Base-by-base conservation (phyloP, 108 stramenopile species). In the Cyclotella atomus region DNA sequence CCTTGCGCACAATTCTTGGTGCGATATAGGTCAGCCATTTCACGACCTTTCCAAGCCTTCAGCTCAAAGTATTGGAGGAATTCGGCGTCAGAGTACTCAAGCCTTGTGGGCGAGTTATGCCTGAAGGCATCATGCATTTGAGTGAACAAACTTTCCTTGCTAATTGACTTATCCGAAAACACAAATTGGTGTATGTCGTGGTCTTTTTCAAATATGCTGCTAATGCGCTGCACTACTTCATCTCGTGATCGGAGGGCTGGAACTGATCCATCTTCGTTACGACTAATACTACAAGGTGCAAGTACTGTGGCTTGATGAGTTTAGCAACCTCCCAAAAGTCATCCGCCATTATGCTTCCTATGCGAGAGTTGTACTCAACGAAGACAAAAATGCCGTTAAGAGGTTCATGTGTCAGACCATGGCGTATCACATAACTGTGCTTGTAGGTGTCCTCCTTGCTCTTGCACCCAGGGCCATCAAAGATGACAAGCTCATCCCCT, bases 51-150 rank as follows among this genome's bases (percentile, higher is more conserved):
- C 71, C 71, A 72, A 25, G 60, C 71, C 33, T 72, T 72, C 33
- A 68, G 60, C 0, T 72, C 71, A 50, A 72, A 72, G 43, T 62
- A 72, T 30, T 72, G 71, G 33, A 62, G 46, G 15, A 72, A 72
- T 36, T 72, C 71, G 23, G 12, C 59, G 10, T 72, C 71, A 21
- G 27, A 49, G 45, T 72, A 72, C 19, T 72, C 47, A 52, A 72
- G 60, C 30, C 56, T 49, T 47, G 35, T 25, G 21, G 47, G 57
- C 10, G 45, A 0, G 6, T 49, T 62, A 25, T 62, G 24, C 47
- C 21, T 35, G 47, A 52, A 43, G 19, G 71, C 60, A 38, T 50
- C 7, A 35, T 62, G 34, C 60, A 72, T 43, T 38, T 28, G 34
- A 23, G 44, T 44, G 43, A 70, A 70, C 23, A 70, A 29, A 47